These are phyloP conservation scores for Wickerhamomyces strasburgensis DNA, from an alignment of 805 yeast species.

Conservation along the genomic window DNA sequence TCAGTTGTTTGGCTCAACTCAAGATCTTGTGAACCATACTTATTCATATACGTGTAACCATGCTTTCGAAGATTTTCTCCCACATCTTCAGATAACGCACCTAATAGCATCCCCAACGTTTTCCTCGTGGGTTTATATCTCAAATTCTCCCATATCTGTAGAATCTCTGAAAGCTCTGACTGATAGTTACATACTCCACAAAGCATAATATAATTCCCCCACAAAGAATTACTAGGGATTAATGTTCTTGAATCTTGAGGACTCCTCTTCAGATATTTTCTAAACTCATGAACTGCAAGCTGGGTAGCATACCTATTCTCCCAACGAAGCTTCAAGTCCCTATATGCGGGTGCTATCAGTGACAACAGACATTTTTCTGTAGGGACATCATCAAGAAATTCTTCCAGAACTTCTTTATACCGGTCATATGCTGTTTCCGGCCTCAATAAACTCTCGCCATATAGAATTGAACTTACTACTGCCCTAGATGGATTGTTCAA, in stretches of 20 bases:
- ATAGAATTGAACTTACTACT: slow-evolving; percentile 18
- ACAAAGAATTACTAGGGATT: slow-evolving; percentile 42
- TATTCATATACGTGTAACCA: slow-evolving; percentile 13
- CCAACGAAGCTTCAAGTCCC: slow-evolving; percentile 36
- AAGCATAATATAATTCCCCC: slow-evolving; percentile 49
- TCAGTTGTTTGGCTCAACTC: too few relatives aligned
- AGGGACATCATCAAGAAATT: slow-evolving; percentile 24
- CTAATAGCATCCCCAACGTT: slow-evolving; percentile 37
- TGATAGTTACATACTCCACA: slow-evolving; percentile 42
- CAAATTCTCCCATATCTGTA: slow-evolving; percentile 51
- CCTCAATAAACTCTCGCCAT: slow-evolving; percentile 29
- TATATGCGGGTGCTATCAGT: slow-evolving; percentile 44
- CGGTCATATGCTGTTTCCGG: slow-evolving; percentile 28
- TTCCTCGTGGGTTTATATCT: slow-evolving; percentile 36
- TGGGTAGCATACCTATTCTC: slow-evolving; percentile 51
- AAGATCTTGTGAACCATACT: too few relatives aligned
- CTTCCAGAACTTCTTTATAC: slow-evolving; percentile 20
- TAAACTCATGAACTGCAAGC: slow-evolving; percentile 54
- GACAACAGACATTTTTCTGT: slow-evolving; percentile 33
- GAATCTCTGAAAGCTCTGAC: slow-evolving; percentile 43
- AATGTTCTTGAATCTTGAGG: slow-evolving; percentile 18
- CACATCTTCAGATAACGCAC: slow-evolving; percentile 18
- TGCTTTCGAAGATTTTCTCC: slow-evolving; percentile 36
- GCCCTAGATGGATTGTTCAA: slow-evolving; percentile 15
- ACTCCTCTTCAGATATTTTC: slow-evolving; percentile 34